A percentile compares a stretch with the other conserved stretches of the same genome.
Evolutionary conservation across 1,284 basidiomycete species (phyloP).

Genomic region (Violaceomyces palustris): DNA sequence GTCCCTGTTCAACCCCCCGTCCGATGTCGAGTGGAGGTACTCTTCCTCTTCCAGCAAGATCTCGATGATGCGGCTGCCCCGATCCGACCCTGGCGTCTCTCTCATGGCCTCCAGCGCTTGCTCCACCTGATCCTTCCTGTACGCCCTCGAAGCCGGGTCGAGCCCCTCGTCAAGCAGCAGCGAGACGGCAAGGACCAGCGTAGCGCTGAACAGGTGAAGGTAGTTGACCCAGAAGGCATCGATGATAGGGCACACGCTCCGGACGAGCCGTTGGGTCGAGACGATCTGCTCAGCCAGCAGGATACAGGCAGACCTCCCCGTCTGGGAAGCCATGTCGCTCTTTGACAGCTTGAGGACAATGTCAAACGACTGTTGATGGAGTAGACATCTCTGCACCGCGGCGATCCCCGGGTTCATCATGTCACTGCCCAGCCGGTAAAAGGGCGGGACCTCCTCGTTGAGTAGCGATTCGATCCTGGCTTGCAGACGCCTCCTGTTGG

Average conservation of each 20-base stretch:
- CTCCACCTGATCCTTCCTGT: slow-evolving; percentile 9
- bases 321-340: slow-evolving; percentile 9
- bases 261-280: slow-evolving; percentile 27
- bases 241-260: slow-evolving; percentile 32
- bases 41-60: slow-evolving; percentile 27
- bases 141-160: slow-evolving; percentile 6
- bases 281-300: slow-evolving; percentile 30
- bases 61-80: slow-evolving; percentile 30
- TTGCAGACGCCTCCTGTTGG: slow-evolving; percentile 20
- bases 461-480: slow-evolving; percentile 19
- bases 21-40: slow-evolving; percentile 15
- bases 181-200: slow-evolving; percentile 28
- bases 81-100: slow-evolving; percentile 20
- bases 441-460: slow-evolving; percentile 19
- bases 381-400: slow-evolving; percentile 30
- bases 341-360: slow-evolving; percentile 34
- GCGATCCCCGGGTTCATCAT: slow-evolving; percentile 18
- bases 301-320: slow-evolving; percentile 20
- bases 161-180: slow-evolving; percentile 22
- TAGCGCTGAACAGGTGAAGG: slow-evolving; percentile 28
- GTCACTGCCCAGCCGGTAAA: slow-evolving; percentile 23
- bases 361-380: slow-evolving; percentile 37
- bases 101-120: slow-evolving; percentile 15
- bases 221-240: slow-evolving; percentile 38
- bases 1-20: not conserved